phyloP scores from a whole-genome alignment of 106 monocot species.

The Vanilla planifolia region DNA sequence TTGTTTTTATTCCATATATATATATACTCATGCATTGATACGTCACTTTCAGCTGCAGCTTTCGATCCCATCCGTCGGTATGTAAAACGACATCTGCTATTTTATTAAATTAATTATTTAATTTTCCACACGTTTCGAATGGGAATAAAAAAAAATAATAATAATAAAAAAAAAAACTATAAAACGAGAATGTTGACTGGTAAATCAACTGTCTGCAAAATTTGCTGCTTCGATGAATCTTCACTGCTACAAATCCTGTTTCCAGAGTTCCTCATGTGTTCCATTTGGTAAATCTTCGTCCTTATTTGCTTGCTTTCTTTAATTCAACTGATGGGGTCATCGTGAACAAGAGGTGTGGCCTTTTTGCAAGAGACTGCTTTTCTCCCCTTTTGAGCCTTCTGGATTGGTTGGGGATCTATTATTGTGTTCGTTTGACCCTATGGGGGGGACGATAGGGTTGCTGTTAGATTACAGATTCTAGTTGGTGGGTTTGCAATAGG shows the following conservation, averaged over 20 bases:
- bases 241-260: neutral
- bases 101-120: too few species aligned
- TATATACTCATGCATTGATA: neutral
- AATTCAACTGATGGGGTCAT: too few species aligned
- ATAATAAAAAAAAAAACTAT: neutral
- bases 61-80: neutral
- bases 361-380: too few species aligned
- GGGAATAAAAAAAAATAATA: too few species aligned
- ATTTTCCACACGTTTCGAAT: too few species aligned
- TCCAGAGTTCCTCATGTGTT: neutral
- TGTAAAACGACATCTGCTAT: neutral
- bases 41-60: neutral
- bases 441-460: too few species aligned
- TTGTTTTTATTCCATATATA: neutral
- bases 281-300: conserved; percentile 2
- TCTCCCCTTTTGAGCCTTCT: too few species aligned
- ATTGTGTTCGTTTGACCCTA: too few species aligned
- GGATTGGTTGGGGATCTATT: too few species aligned
- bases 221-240: neutral
- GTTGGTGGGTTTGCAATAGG: too few species aligned
- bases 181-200: neutral
- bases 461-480: too few species aligned
- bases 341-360: too few species aligned
- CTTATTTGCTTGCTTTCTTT: neutral
- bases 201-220: neutral